Conservation (phyloP, 495 filamentous ascomycete genomes). For the Daldinia grandis region DNA sequence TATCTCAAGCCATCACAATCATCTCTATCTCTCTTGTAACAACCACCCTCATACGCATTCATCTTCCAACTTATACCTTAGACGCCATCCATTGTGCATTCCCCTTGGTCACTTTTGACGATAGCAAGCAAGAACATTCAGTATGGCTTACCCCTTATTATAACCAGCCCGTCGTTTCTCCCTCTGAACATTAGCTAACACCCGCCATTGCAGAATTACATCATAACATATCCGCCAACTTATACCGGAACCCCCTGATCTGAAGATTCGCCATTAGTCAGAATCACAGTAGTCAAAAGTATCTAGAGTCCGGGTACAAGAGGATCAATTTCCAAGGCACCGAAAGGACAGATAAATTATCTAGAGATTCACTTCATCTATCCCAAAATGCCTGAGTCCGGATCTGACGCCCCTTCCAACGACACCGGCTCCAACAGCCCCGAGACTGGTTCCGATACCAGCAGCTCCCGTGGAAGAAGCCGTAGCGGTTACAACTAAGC, state of each 20-base stretch:
- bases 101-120: neutral
- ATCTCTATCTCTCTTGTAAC: neutral
- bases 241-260: no score
- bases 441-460: conserved; percentile 25
- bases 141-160: conserved; percentile 10
- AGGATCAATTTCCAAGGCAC: neutral
- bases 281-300: neutral
- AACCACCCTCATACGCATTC: neutral
- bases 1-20: conserved; percentile 14
- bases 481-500: conserved; percentile 40
- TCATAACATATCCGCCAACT: neutral
- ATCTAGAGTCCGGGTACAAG: neutral
- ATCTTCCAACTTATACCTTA: neutral
- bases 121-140: neutral
- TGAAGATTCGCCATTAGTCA: neutral
- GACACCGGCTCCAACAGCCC: conserved; percentile 37
- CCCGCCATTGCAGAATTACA: neutral
- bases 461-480: conserved; percentile 28
- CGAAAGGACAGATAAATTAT: neutral
- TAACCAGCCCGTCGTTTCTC: neutral
- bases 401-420: conserved; percentile 31
- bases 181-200: neutral
- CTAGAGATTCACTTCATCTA: neutral
- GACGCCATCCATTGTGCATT: neutral
- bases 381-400: conserved; percentile 38